Percentiles rank a stretch among this genome's conserved stretches.
Conservation (phyloP, 805 yeast genomes). For the Wickerhamiella australiensis region DNA sequence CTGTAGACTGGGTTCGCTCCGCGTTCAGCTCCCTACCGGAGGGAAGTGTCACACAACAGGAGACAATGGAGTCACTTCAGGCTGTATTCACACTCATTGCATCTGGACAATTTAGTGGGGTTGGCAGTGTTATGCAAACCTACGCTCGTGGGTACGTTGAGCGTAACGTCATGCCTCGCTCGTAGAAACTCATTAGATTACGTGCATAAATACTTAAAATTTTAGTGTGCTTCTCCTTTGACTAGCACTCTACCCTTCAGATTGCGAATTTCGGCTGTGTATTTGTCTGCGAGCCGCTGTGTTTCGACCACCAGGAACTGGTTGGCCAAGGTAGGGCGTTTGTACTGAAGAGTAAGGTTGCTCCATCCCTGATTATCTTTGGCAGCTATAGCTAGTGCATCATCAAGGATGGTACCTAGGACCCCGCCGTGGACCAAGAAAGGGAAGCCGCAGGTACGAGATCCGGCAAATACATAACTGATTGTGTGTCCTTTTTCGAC, state of each 20-base stretch:
- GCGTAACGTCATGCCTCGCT: conserved; percentile 19
- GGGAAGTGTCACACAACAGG: conserved; percentile 52
- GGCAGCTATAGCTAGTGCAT: conserved; percentile 48
- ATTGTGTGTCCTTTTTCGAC: conserved; percentile 45
- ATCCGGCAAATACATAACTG: conserved; percentile 64
- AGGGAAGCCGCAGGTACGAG: conserved; percentile 74
- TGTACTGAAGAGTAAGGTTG: conserved; percentile 38
- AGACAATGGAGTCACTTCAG: conserved; percentile 46
- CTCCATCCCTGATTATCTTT: conserved; percentile 14
- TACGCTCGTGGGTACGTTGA: conserved; percentile 37
- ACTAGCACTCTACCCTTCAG: conserved; percentile 46
- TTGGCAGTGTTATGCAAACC: conserved; percentile 59
- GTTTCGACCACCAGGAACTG: conserved; percentile 61
- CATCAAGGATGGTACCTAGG: conserved; percentile 67
- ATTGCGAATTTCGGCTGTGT: conserved; percentile 43
- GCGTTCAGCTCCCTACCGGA: conserved; percentile 49
- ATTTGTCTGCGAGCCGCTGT: conserved; percentile 27
- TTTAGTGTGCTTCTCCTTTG: conserved; percentile 13
- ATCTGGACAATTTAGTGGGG: conserved; percentile 59
- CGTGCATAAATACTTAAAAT: neutral
- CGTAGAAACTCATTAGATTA: neutral
- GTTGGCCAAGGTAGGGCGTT: conserved; percentile 64
- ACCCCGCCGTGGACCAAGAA: conserved; percentile 83
- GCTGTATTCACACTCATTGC: conserved; percentile 26
- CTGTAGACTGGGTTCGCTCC: conserved; percentile 51